Percentiles rank a stretch among this genome's conserved stretches.
Evolutionary conservation across 2,329 filamentous ascomycete species (phyloP).

Genomic region (Aulographum hederae): DNA sequence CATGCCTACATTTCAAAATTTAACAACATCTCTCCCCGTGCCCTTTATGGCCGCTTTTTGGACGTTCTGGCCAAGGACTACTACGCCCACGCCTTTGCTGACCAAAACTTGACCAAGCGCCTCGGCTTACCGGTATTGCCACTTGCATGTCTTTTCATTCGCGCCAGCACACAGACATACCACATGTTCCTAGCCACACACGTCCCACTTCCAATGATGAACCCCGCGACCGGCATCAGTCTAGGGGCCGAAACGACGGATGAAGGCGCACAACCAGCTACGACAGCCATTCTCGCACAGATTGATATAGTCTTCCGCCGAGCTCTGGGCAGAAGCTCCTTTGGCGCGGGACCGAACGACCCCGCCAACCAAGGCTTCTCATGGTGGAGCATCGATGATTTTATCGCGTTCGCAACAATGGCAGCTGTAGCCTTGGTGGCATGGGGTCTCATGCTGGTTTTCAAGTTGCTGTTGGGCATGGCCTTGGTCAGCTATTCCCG

Average conservation of each 20-base stretch:
- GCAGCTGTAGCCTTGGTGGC: conserved; percentile 65
- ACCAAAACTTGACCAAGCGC: conserved; percentile 75
- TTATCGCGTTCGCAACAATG: conserved; percentile 65
- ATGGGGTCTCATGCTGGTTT: conserved; percentile 33
- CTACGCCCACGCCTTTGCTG: conserved; percentile 86
- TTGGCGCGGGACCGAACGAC: conserved; percentile 28
- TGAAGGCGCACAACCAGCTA: no score
- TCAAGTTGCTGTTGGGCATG: conserved; percentile 79
- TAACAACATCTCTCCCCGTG: conserved; percentile 88
- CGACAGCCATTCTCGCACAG: conserved; percentile 59
- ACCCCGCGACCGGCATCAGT: conserved; percentile 45
- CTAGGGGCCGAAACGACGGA: conserved; percentile 35
- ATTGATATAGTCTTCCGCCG: conserved; percentile 63
- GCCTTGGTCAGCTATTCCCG: conserved; percentile 61
- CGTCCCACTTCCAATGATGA: conserved; percentile 53
- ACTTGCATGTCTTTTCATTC: conserved; percentile 84
- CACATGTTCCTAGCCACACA: conserved; percentile 93
- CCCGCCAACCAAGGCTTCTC: conserved; percentile 10
- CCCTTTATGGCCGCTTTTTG: conserved; percentile 73
- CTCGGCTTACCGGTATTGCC: conserved; percentile 85
- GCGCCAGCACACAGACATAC: conserved; percentile 87
- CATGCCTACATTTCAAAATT: conserved; percentile 98
- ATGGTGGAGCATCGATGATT: conserved; percentile 49
- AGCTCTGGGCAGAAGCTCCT: conserved; percentile 56
- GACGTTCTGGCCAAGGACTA: conserved; percentile 96